These are phyloP conservation scores for Lactifluus hygrophoroides DNA, from an alignment of 768 basidiomycete genomes.

Conservation along the genomic window DNA sequence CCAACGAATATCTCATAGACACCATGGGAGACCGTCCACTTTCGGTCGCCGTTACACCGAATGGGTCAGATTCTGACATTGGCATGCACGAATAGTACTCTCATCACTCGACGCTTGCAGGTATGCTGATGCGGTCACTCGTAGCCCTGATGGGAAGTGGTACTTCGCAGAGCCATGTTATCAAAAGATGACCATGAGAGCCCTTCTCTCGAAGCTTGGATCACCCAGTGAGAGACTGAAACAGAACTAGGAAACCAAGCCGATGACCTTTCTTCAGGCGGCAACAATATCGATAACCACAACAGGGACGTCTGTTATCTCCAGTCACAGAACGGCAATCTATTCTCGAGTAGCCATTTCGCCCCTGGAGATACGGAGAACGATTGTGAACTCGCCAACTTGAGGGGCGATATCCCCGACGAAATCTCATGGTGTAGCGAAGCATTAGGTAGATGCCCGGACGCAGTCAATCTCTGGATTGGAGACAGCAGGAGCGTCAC, in stretches of 20 bases:
- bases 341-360: conserved; percentile 46
- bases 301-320: conserved; percentile 51
- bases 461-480: conserved; percentile 93
- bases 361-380: conserved; percentile 26
- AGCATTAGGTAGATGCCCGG: conserved; percentile 66
- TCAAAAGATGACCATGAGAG: conserved; percentile 56
- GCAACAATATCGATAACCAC: conserved; percentile 19
- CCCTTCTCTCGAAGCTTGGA: conserved; percentile 39
- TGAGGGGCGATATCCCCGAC: conserved; percentile 57
- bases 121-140: conserved; percentile 66
- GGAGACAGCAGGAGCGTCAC: conserved; percentile 71
- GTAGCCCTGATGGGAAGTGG: conserved; percentile 40
- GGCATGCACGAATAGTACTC: not conserved
- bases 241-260: not conserved
- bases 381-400: conserved; percentile 50
- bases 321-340: conserved; percentile 89
- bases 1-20: conserved; percentile 50
- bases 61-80: conserved; percentile 47
- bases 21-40: conserved; percentile 46
- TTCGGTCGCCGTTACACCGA: conserved; percentile 74
- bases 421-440: conserved; percentile 70
- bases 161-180: conserved; percentile 74
- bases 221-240: not conserved
- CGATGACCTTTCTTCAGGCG: conserved; percentile 3
- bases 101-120: conserved; percentile 31